These are phyloP conservation scores for Coniferiporia weirii DNA, from an alignment of 1,284 basidiomycete genomes.

Conservation along the genomic window DNA sequence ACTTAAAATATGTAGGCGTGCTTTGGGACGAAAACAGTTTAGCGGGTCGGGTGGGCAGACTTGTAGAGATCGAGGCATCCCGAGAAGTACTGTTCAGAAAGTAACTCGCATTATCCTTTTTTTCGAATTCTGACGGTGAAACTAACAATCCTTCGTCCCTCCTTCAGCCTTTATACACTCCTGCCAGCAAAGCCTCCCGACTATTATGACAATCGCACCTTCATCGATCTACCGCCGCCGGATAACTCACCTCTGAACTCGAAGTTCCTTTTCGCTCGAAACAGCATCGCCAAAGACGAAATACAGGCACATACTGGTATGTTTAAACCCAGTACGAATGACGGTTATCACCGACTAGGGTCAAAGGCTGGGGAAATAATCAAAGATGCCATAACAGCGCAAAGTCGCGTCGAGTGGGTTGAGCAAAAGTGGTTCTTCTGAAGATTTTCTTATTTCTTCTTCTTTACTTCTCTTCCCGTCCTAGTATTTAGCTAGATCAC, in stretches of 20 bases:
- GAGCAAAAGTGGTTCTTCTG: no score
- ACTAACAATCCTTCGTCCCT: conserved; percentile 4
- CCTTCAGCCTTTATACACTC: conserved; percentile 66
- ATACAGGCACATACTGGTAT: conserved; percentile 88
- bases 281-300: conserved; percentile 71
- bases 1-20: conserved; percentile 86
- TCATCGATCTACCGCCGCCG: conserved; percentile 63
- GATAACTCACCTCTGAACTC: conserved; percentile 42
- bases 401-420: no score
- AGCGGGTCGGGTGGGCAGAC: conserved; percentile 53
- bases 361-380: conserved; percentile 58
- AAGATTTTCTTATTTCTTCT: no score
- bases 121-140: conserved; percentile 4
- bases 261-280: conserved; percentile 59
- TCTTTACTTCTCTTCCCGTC: no score
- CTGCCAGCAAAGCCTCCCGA: conserved; percentile 58
- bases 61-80: conserved; percentile 55
- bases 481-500: background rate
- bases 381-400: conserved; percentile 43
- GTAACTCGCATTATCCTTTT: conserved; percentile 40
- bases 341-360: conserved; percentile 86
- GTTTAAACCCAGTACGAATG: conserved; percentile 81
- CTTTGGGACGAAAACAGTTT: conserved; percentile 79
- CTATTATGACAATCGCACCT: conserved; percentile 57
- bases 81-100: conserved; percentile 68